phyloP scores from a whole-genome alignment of 345 rosid species.

The Sonneratia alba region DNA sequence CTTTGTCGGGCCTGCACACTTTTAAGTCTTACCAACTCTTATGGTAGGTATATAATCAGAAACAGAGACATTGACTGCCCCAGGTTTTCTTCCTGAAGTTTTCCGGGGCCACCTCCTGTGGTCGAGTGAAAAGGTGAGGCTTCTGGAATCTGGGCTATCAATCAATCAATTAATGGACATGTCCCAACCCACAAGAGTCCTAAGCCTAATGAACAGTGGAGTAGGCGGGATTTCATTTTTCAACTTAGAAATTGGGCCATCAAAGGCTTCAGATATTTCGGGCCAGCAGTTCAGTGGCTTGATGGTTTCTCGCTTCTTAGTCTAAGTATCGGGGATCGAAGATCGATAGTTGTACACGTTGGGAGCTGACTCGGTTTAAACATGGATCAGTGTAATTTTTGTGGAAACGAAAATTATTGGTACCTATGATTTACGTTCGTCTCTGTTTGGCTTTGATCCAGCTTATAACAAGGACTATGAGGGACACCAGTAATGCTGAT shows the following conservation, averaged over 20 bases:
- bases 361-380: no score
- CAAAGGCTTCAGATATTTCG: not conserved
- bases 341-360: no score
- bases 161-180: no score
- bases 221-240: no score
- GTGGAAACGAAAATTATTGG: no score
- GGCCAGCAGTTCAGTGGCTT: not conserved
- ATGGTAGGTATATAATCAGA: not conserved
- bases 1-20: no score
- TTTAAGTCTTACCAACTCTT: not conserved
- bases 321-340: no score
- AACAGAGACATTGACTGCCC: not conserved
- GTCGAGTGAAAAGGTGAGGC: not conserved
- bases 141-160: no score
- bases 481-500: conserved; percentile 44
- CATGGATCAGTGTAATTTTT: no score
- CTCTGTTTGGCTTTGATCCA: conserved; percentile 38
- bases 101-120: not conserved
- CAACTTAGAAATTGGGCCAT: not conserved
- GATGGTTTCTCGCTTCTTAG: no score
- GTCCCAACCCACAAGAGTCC: not conserved
- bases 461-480: conserved; percentile 41
- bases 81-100: not conserved
- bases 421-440: not conserved
- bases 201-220: not conserved